phyloP scores from a whole-genome alignment of 2,329 filamentous ascomycete species.

The Mycosphaerella sp. region DNA sequence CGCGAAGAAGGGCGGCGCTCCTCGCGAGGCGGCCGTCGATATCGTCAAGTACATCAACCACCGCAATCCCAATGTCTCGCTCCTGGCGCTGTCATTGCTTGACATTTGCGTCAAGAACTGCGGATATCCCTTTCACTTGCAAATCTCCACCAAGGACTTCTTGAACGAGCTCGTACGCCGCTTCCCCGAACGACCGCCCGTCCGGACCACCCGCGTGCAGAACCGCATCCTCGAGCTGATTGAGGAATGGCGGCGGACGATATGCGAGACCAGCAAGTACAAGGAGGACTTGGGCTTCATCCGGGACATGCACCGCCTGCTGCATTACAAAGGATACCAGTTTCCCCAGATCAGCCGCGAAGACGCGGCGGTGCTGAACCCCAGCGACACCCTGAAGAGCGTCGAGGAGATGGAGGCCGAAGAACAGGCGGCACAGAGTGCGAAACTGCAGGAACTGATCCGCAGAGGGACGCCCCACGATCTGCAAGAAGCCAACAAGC shows the following conservation, averaged over 20 bases:
- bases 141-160: slow-evolving; percentile 98
- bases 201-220: slow-evolving; percentile 81
- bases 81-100: slow-evolving; percentile 81
- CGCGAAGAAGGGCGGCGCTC: slow-evolving; percentile 91
- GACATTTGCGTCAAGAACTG: slow-evolving; percentile 99
- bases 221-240: slow-evolving; percentile 89
- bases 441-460: slow-evolving; percentile 97
- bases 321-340: slow-evolving; percentile 94
- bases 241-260: slow-evolving; percentile 96
- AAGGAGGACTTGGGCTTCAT: slow-evolving; percentile 96
- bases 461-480: slow-evolving; percentile 86
- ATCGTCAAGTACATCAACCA: slow-evolving; percentile 96
- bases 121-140: slow-evolving; percentile 96
- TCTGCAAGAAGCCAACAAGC: slow-evolving; percentile 88
- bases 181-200: slow-evolving; percentile 87
- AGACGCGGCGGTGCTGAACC: slow-evolving; percentile 93
- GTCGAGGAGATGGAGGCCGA: slow-evolving; percentile 99
- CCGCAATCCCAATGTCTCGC: slow-evolving; percentile 88
- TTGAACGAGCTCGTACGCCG: slow-evolving; percentile 94
- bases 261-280: slow-evolving; percentile 96
- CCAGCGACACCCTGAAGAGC: slow-evolving; percentile 92
- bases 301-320: slow-evolving; percentile 89
- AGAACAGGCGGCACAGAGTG: slow-evolving; percentile 87
- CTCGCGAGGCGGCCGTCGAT: slow-evolving; percentile 86
- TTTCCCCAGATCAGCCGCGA: slow-evolving; percentile 90